Evolutionary conservation across 495 filamentous ascomycete genomes (phyloP).

Genomic region (Daldinia childiae): DNA sequence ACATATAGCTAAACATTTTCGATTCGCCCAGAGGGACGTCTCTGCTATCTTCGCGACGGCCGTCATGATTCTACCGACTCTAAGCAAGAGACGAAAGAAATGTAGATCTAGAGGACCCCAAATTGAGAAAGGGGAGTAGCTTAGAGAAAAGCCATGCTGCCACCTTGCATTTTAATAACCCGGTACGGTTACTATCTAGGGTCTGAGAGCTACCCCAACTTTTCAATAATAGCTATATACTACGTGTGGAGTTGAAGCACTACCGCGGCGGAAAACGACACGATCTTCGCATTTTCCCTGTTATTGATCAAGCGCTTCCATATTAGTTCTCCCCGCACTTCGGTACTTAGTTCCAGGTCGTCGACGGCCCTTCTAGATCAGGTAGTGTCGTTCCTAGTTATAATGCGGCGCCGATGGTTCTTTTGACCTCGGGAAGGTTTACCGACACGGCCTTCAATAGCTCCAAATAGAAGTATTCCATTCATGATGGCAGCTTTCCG

Average conservation of each 20-base stretch:
- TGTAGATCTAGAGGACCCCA: background rate
- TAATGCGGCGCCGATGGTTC: background rate
- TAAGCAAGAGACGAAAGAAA: background rate
- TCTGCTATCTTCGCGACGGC: conserved; percentile 41
- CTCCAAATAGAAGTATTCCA: background rate
- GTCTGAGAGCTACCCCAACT: conserved; percentile 35
- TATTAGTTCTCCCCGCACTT: conserved; percentile 44
- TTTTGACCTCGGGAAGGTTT: background rate
- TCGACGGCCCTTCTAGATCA: conserved; percentile 12
- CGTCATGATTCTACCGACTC: conserved; percentile 23
- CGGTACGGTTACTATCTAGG: conserved; percentile 3
- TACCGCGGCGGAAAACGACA: conserved; percentile 20
- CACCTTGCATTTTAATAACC: background rate
- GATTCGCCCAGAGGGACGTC: conserved; percentile 52
- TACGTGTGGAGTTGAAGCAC: conserved; percentile 17
- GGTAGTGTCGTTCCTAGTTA: background rate
- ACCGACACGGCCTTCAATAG: background rate
- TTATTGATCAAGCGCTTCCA: conserved; percentile 27
- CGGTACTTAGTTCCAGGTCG: conserved; percentile 39
- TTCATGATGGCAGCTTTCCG: background rate
- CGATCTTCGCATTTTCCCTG: conserved; percentile 33
- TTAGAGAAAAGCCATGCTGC: background rate
- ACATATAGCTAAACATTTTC: conserved; percentile 54
- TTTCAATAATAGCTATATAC: conserved; percentile 12
- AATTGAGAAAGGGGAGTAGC: background rate